phyloP scores from a whole-genome alignment of 2,329 filamentous ascomycete species.

The Fonsecaea pugnacius region DNA sequence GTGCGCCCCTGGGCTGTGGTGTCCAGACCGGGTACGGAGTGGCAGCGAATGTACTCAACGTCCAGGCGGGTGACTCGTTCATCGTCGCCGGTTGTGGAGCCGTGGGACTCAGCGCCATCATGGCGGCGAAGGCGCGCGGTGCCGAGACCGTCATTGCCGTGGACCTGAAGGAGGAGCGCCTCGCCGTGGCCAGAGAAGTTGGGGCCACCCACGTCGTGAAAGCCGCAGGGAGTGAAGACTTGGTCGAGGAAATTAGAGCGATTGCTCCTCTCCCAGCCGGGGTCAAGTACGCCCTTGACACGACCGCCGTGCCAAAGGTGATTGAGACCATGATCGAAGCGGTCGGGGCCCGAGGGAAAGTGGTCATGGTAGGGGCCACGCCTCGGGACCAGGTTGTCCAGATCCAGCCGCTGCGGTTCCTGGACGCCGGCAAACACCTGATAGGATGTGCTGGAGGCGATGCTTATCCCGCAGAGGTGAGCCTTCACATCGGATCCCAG shows the following conservation, averaged over 20 bases:
- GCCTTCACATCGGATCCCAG: no score
- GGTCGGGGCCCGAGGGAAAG: conserved; percentile 52
- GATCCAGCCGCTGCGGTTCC: conserved; percentile 36
- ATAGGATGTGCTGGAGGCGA: conserved; percentile 12
- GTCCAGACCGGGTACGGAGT: conserved; percentile 47
- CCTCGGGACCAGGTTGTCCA: conserved; percentile 49
- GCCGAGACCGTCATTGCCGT: conserved; percentile 48
- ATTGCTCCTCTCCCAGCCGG: conserved; percentile 33
- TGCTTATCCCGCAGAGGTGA: conserved; percentile 51
- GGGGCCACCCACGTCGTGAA: conserved; percentile 46
- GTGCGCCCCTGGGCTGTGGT: conserved; percentile 42
- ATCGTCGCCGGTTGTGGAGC: conserved; percentile 52
- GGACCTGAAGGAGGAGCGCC: conserved; percentile 44
- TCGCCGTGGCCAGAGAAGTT: conserved; percentile 46
- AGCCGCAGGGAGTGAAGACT: not conserved
- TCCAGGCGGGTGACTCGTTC: conserved; percentile 44
- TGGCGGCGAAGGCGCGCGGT: conserved; percentile 52
- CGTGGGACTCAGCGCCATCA: conserved; percentile 54
- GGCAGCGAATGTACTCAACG: conserved; percentile 47
- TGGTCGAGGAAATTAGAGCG: conserved; percentile 7
- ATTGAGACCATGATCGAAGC: conserved; percentile 51
- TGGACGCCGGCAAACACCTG: conserved; percentile 10
- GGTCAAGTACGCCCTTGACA: conserved; percentile 55
- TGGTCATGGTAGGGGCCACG: conserved; percentile 57
- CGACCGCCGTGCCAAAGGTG: conserved; percentile 52